Conservation (phyloP, 1,139 yeast species). For the Geotrichum restrictum region DNA sequence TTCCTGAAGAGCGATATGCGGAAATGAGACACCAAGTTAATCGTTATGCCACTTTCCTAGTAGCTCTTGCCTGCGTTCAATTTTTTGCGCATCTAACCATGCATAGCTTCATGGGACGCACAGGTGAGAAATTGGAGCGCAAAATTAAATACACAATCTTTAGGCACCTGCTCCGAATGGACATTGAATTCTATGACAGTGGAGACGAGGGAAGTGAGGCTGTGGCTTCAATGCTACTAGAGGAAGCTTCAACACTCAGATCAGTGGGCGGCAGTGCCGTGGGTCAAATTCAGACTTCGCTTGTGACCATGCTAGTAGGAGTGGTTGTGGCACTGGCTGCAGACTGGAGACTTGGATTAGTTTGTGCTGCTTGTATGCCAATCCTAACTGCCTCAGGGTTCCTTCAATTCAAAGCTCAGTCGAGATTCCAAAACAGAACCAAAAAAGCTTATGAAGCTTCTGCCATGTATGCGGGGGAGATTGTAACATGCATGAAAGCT, state of each 20-base stretch:
- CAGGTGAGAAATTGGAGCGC: conserved; percentile 34
- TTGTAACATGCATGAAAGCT: conserved; percentile 38
- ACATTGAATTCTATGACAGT: conserved; percentile 72
- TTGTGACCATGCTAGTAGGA: conserved; percentile 69
- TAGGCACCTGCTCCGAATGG: conserved; percentile 55
- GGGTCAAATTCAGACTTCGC: conserved; percentile 68
- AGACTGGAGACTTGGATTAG: conserved; percentile 61
- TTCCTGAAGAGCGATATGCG: conserved; percentile 33
- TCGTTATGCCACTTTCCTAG: conserved; percentile 39
- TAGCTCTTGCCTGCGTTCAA: conserved; percentile 42
- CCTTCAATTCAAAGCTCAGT: conserved; percentile 76
- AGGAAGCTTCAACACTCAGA: conserved; percentile 67
- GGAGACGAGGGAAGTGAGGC: conserved; percentile 18
- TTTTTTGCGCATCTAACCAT: conserved; percentile 35
- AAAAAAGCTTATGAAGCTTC: conserved; percentile 41
- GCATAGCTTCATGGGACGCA: conserved; percentile 30
- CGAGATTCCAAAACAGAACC: conserved; percentile 55
- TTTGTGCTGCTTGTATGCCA: conserved; percentile 61
- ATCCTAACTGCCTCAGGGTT: conserved; percentile 67
- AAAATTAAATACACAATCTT: conserved; percentile 36
- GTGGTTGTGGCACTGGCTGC: conserved; percentile 65
- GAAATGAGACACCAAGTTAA: conserved; percentile 40
- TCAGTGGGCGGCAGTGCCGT: conserved; percentile 84
- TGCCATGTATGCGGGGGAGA: conserved; percentile 40
- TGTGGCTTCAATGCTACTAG: conserved; percentile 26